These are phyloP conservation scores for Phytophthora ohioensis DNA, from an alignment of 352 stramenopile species.

Conservation along the genomic window DNA sequence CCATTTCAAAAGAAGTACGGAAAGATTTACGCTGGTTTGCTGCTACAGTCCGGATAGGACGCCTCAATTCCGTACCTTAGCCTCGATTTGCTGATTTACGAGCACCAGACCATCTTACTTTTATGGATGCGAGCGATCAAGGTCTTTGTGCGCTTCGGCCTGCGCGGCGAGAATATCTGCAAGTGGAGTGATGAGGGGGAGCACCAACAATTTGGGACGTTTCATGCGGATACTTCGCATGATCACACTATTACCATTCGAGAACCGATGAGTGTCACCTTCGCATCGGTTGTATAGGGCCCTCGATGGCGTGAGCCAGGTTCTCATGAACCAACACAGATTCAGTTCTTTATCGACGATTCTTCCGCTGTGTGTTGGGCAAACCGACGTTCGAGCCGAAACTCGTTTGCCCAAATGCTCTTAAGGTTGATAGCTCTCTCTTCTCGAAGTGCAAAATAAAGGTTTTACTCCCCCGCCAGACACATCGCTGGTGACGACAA, in stretches of 20 bases:
- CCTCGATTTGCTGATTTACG: not conserved
- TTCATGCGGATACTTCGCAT: not conserved
- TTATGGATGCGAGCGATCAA: slow-evolving; percentile 19
- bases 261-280: not conserved
- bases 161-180: not conserved
- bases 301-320: not conserved
- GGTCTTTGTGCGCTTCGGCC: slow-evolving; percentile 11
- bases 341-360: slow-evolving; percentile 30
- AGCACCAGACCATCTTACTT: not conserved
- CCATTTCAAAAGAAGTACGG: not conserved
- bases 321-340: not conserved
- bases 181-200: slow-evolving; percentile 12
- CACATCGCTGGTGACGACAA: slow-evolving; percentile 7
- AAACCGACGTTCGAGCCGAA: slow-evolving; percentile 11
- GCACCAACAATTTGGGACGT: not conserved
- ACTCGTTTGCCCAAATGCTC: slow-evolving; percentile 20
- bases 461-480: not conserved
- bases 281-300: slow-evolving; percentile 13
- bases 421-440: not conserved
- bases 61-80: not conserved
- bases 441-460: slow-evolving; percentile 10
- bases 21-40: slow-evolving; percentile 18
- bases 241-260: slow-evolving; percentile 11
- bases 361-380: slow-evolving; percentile 7
- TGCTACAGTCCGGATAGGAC: not conserved